phyloP scores from a whole-genome alignment of 805 yeast species.

The Blastobotrys chiropterorum region DNA sequence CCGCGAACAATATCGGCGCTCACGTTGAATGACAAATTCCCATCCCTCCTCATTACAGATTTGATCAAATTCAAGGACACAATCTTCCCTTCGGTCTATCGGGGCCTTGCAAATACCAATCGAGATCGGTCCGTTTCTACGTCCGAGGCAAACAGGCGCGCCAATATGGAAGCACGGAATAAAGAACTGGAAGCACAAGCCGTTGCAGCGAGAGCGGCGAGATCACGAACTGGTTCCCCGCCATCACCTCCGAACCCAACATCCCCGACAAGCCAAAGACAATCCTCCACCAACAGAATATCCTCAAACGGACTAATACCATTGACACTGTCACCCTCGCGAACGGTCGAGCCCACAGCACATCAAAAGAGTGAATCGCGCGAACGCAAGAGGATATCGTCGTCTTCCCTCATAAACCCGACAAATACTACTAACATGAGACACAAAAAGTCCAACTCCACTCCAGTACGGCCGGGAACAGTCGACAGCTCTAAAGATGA shows the following conservation, averaged over 20 bases:
- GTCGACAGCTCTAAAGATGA: neutral
- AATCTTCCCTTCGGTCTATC: constrained; percentile 19
- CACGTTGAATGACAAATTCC: constrained; percentile 26
- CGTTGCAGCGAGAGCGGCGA: constrained; percentile 4
- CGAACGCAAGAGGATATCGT: constrained; percentile 2
- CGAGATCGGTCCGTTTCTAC: constrained; percentile 18
- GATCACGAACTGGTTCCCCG: constrained; percentile 8
- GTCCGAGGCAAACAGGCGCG: constrained; percentile 20
- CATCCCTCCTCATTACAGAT: constrained; percentile 21
- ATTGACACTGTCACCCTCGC: constrained; percentile 19
- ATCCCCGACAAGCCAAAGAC: neutral
- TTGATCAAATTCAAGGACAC: constrained; percentile 19
- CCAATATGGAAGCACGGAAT: constrained; percentile 21
- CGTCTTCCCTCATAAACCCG: constrained; percentile 1
- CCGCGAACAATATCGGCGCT: constrained; percentile 28
- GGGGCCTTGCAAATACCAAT: constrained; percentile 1
- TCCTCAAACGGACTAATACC: constrained; percentile 18
- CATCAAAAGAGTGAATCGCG: neutral
- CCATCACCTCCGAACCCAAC: constrained; percentile 1
- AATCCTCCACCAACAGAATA: constrained; percentile 3
- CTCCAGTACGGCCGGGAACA: constrained; percentile 1
- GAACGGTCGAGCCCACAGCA: neutral
- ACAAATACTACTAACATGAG: neutral
- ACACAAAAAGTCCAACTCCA: constrained; percentile 6
- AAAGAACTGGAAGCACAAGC: constrained; percentile 16